Evolutionary conservation across 225 moss, liverwort and hornwort genomes (phyloP).

Genomic region (Polytrichum commune): DNA sequence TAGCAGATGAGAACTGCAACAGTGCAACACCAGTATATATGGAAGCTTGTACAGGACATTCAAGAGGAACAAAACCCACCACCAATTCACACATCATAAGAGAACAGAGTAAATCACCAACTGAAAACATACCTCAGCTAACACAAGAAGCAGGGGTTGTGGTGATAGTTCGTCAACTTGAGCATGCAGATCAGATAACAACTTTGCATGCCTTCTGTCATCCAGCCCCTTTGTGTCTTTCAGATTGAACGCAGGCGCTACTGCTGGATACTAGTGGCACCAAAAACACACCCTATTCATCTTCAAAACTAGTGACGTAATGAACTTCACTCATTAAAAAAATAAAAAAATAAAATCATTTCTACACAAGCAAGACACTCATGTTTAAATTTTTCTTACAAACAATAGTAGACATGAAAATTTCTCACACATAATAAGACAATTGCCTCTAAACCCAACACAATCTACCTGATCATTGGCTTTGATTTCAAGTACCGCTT

Average conservation of each 20-base stretch:
- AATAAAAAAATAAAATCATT: not conserved
- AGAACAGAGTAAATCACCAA: no score
- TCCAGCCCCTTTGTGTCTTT: conserved; percentile 48
- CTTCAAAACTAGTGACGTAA: no score
- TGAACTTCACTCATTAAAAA: no score
- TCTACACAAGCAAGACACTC: not conserved
- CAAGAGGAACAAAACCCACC: no score
- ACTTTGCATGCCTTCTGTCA: conserved; percentile 40
- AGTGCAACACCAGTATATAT: no score
- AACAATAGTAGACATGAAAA: not conserved
- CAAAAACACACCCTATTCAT: no score
- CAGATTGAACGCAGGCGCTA: conserved; percentile 39
- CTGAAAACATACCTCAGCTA: conserved; percentile 42
- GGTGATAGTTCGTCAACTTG: conserved; percentile 36
- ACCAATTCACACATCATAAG: no score
- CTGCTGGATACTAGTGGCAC: conserved; percentile 38
- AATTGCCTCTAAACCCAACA: no score
- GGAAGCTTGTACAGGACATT: no score
- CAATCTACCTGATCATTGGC: conserved; percentile 36
- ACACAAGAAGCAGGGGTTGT: conserved; percentile 52
- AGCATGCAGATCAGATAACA: conserved; percentile 28
- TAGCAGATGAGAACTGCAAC: no score
- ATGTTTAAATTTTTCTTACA: no score
- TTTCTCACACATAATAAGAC: not conserved
- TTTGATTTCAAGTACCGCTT: conserved; percentile 43